Evolutionary conservation across 208 protist species (phyloP), one percentile per base, ranked within the genome.

Genomic region (Trypanosoma conorhini): DNA sequence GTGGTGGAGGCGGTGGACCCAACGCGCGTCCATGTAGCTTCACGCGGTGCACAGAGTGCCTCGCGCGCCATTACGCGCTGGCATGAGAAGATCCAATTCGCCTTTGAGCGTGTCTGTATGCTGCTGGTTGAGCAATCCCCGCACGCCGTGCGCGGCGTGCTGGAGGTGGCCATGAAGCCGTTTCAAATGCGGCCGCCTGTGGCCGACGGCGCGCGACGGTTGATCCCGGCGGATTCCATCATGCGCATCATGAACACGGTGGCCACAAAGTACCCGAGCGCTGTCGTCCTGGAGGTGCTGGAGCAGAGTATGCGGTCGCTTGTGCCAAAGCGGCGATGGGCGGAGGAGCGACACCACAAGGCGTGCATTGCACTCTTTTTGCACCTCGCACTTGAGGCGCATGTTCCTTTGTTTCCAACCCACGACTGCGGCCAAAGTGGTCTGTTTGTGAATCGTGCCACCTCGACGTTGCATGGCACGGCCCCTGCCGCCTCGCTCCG

Each of bases 41-140:
- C 38, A 22, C 33, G 35, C 31, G 13, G 57, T 15, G 65, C 24
- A 21, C 38, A 51, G 52, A 26, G 56, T 57, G 52, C 35, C 17
- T 54, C 60, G 5, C 56, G 62, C 7, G 71, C 76, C 42, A 77
- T 93, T 40, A 84, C 79, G 3, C 87, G 85, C n/a, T 89, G 86
- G 82, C 81, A 88, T 56, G 74, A 82, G 33, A 69, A 68, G 12
- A 81, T 94, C 2, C 86, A 94, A 76, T 26, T 89, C 22, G 83
- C 75, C 44, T 92, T 94, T 64, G 89, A 95, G 72, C 73, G 77
- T 21, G 83, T 95, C 12, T 95, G 89, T 59, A 19, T 89, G 9
- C 50, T 79, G 21, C 77, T 91, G 9, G 77, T 95, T 40, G 81
- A 82, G 24, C 82, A 85, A 35, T 92, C 86, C 0, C 82, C 71